Conservation (phyloP, 2,329 filamentous ascomycete genomes). For the Cordyceps cicadae region DNA sequence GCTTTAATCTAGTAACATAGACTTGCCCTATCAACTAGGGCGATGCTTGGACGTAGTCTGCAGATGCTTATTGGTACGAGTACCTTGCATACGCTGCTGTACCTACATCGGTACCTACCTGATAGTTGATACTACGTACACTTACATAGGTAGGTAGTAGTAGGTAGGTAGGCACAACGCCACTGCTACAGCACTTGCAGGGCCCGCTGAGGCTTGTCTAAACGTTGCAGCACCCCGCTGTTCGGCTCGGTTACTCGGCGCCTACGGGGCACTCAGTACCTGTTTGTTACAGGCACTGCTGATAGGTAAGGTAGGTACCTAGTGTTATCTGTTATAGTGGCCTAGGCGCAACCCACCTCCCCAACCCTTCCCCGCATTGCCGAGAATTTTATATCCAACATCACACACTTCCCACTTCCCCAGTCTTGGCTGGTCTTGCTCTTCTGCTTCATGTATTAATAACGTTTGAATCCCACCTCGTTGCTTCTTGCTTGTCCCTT, state of each 20-base stretch:
- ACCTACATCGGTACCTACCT: too few species aligned
- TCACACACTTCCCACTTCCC: conserved; percentile 1
- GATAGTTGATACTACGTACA: too few species aligned
- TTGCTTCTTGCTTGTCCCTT: too few species aligned
- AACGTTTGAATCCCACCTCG: background rate
- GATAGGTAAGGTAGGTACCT: background rate
- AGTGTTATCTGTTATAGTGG: background rate
- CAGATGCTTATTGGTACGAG: too few species aligned
- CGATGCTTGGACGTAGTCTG: too few species aligned
- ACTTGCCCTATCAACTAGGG: too few species aligned
- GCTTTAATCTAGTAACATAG: too few species aligned
- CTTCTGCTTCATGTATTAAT: background rate
- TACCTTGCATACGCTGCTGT: too few species aligned
- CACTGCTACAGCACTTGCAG: background rate
- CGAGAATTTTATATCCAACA: conserved; percentile 2
- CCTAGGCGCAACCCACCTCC: too few species aligned
- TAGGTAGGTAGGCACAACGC: background rate
- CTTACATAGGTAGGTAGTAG: too few species aligned
- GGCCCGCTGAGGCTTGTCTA: background rate
- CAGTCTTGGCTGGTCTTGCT: background rate
- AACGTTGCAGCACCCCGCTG: conserved; percentile 11
- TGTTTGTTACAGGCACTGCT: too few species aligned
- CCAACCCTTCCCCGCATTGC: conserved; percentile 3
- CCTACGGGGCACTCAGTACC: background rate
- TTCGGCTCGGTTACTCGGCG: background rate